phyloP scores from a whole-genome alignment of 495 filamentous ascomycete species.

The Aspergillus cristatus region DNA sequence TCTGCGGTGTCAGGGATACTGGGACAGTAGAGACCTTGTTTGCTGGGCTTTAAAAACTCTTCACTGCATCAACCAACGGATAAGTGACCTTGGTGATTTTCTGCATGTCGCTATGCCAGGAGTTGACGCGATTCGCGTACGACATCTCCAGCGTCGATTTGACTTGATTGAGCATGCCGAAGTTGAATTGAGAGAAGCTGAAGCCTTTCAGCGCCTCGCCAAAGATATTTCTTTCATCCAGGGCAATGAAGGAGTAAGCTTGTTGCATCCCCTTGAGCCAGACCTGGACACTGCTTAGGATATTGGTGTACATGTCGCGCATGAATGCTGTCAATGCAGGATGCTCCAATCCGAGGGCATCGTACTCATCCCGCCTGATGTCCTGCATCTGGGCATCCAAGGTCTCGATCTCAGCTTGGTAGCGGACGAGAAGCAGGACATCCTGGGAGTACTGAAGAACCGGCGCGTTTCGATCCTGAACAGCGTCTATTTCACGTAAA shows the following conservation, averaged over 20 bases:
- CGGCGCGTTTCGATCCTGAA: not conserved
- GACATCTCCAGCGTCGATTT: not conserved
- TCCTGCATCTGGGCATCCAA: not conserved
- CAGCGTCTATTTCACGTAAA: not conserved
- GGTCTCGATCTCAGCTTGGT: not conserved
- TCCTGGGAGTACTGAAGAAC: not conserved
- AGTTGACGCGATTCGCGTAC: not conserved
- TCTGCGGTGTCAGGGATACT: not conserved
- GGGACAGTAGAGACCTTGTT: not conserved
- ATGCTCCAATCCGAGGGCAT: not conserved
- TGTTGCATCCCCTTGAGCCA: not conserved
- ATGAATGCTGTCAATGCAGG: not conserved
- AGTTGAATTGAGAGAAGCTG: not conserved
- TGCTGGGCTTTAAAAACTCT: not conserved
- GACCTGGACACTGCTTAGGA: not conserved
- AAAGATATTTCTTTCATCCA: not conserved
- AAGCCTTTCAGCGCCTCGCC: not conserved
- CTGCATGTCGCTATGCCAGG: not conserved
- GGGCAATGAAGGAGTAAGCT: not conserved
- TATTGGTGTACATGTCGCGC: not conserved
- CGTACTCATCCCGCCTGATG: not conserved
- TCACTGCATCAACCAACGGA: not conserved
- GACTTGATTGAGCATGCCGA: not conserved
- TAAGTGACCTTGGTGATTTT: not conserved
- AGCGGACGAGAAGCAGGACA: not conserved